Percentiles rank a stretch among this genome's conserved stretches.
phyloP scores from a whole-genome alignment of 805 yeast species.

The Candida ovalis region DNA sequence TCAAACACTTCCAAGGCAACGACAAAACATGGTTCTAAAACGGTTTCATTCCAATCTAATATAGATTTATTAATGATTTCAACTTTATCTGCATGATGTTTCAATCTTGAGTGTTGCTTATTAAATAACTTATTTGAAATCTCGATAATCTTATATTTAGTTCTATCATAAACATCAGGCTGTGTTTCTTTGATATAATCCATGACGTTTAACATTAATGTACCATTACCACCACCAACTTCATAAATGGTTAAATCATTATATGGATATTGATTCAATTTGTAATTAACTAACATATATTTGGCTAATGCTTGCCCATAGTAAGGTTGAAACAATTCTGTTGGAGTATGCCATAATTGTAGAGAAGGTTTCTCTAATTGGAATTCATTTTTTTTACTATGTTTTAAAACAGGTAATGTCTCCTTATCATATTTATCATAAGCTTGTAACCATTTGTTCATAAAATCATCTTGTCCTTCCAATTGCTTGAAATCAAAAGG shows the following conservation, averaged over 20 bases:
- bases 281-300: slow-evolving; percentile 68
- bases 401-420: slow-evolving; percentile 19
- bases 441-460: slow-evolving; percentile 62
- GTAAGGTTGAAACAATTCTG: slow-evolving; percentile 78
- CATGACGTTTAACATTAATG: slow-evolving; percentile 71
- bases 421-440: slow-evolving; percentile 49
- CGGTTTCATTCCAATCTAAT: slow-evolving; percentile 63
- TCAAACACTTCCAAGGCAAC: slow-evolving; percentile 82
- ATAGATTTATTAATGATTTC: slow-evolving; percentile 71
- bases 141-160: slow-evolving; percentile 70
- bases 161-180: slow-evolving; percentile 69
- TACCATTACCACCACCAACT: slow-evolving; percentile 89
- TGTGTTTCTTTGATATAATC: slow-evolving; percentile 57
- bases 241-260: slow-evolving; percentile 75
- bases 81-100: slow-evolving; percentile 49
- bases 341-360: slow-evolving; percentile 89
- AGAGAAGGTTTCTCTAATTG: slow-evolving; percentile 37
- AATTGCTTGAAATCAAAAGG: slow-evolving; percentile 62
- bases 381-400: slow-evolving; percentile 18
- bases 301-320: slow-evolving; percentile 87
- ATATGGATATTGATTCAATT: slow-evolving; percentile 64
- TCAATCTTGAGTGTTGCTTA: slow-evolving; percentile 41
- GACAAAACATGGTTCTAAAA: slow-evolving; percentile 67
- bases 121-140: slow-evolving; percentile 59
- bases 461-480: slow-evolving; percentile 63